Evolutionary conservation across 768 basidiomycete species (phyloP), one percentile per base, ranked within the genome.

Genomic region (Russula vinacea): DNA sequence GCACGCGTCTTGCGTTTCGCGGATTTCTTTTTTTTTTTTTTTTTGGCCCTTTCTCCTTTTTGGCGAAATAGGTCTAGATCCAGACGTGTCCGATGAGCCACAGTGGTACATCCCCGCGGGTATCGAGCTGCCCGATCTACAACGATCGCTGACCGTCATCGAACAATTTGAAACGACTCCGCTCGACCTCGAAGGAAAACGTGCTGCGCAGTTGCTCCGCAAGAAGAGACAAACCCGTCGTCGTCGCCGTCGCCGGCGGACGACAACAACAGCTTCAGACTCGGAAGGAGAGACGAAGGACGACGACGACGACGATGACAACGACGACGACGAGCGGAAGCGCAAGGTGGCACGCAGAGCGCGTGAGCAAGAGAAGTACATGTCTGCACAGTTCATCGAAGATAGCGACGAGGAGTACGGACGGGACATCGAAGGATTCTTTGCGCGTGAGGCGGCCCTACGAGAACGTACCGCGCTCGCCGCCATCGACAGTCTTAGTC

Each of bases 381-480:
- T 93, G 74, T 91, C 89, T 8, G 92, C 92, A 11, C 88, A 92
- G 73, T 91, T 95, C 73, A 94, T 96, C 73, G 86, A 90, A 71
- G 94, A 97, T 76, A 92, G 90, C 66, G 94, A 97, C 70, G 87
- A 80, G 60, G 91, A 92, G 73, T 67, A 52, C 52, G 84, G 84
- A 62, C 90, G 83, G 17, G 87, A 89, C 71, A 88, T 93, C 74
- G 87, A 89, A 56, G 84, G 80, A 6, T 97, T 97, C 80, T 84
- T 94, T 62, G 87, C 81, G 74, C 83, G 80, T 70, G 94, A 96
- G 75, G 83, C 81, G 70, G 77, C 66, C 56, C 73, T 84, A 70
- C 80, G 89, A 53, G 83, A 84, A 71, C 81, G 78, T 73, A 80
- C 76, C 40, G 72, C 71, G 47, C 66, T 72, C 22, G 74, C 80